Evolutionary conservation across 345 rosid species (phyloP).

Genomic region (Salix purpurea): DNA sequence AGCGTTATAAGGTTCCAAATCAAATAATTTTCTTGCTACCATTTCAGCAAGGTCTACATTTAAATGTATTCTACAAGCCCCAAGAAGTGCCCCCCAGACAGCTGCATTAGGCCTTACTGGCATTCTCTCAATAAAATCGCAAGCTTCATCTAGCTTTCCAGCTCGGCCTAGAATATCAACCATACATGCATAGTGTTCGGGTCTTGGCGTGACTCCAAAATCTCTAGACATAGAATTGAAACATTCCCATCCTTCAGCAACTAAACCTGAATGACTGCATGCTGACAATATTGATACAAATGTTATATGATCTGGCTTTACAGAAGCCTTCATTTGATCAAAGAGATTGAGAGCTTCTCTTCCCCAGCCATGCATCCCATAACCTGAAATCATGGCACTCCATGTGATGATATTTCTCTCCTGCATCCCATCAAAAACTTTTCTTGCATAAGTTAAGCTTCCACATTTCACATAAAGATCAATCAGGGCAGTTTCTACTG

Average conservation of each 20-base stretch:
- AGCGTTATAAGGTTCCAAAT: conserved; percentile 46
- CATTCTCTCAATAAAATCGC: conserved; percentile 39
- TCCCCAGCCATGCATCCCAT: conserved; percentile 47
- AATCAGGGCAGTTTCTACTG: conserved; percentile 26
- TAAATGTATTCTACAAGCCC: conserved; percentile 53
- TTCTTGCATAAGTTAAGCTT: conserved; percentile 35
- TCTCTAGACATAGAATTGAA: conserved; percentile 43
- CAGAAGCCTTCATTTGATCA: conserved; percentile 37
- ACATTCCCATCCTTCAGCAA: conserved; percentile 44
- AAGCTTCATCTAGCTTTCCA: conserved; percentile 40
- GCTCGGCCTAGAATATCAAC: conserved; percentile 53
- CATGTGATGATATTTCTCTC: conserved; percentile 40
- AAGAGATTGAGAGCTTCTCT: conserved; percentile 37
- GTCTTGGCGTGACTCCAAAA: conserved; percentile 33
- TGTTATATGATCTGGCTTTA: conserved; percentile 43
- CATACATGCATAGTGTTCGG: conserved; percentile 49
- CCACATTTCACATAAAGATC: conserved; percentile 50
- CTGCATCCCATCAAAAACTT: conserved; percentile 37
- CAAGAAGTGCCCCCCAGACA: conserved; percentile 47
- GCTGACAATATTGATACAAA: conserved; percentile 46
- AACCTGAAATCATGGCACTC: conserved; percentile 54
- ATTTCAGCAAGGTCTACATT: conserved; percentile 40
- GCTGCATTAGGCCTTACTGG: conserved; percentile 40
- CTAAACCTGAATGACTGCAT: conserved; percentile 52
- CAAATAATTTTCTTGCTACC: conserved; percentile 45